Conservation (phyloP, 306 rosid species). For the Trichosanthes truncata region DNA sequence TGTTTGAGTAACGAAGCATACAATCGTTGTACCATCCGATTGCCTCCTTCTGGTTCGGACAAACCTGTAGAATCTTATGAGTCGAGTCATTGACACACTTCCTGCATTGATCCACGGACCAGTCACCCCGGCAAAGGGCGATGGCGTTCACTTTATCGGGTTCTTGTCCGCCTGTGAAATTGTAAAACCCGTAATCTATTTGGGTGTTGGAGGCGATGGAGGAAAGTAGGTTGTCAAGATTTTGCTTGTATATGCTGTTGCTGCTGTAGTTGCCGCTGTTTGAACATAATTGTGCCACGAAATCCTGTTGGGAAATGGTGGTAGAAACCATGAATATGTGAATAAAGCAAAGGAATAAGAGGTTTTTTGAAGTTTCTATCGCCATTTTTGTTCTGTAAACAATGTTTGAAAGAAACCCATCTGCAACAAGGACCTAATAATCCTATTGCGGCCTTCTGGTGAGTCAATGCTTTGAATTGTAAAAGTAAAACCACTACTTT, state of each 20-base stretch:
- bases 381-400: background rate
- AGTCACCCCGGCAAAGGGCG: background rate
- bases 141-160: background rate
- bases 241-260: background rate
- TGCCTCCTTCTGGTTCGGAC: conserved; percentile 17
- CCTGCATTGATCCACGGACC: background rate
- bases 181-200: background rate
- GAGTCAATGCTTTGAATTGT: background rate
- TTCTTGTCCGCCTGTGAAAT: background rate
- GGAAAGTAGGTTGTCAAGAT: background rate
- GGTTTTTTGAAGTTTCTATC: background rate
- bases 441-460: background rate
- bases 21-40: conserved; percentile 9
- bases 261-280: background rate
- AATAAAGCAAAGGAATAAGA: background rate
- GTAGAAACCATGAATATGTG: background rate
- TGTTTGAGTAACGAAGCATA: conserved; percentile 13
- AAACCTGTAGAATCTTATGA: background rate
- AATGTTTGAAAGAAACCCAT: background rate
- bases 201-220: background rate
- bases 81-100: background rate
- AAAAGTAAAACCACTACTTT: background rate
- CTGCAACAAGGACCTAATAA: background rate
- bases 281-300: background rate
- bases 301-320: background rate